Base-by-base conservation (phyloP, 495 filamentous ascomycete species). In the Barbatosphaeria neglecta region DNA sequence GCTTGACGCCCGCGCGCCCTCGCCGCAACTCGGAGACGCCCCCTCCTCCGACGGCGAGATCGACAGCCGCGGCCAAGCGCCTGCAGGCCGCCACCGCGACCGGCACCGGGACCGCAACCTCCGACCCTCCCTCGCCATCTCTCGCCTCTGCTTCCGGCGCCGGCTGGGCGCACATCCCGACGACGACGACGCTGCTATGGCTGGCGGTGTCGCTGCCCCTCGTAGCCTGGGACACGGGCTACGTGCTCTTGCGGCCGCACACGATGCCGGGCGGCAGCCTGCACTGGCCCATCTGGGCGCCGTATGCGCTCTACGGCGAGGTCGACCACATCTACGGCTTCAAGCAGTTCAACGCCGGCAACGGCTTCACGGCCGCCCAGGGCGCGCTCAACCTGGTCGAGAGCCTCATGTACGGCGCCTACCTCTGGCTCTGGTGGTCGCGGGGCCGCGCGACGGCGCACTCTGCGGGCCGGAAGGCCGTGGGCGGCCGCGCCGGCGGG, bases 291-390 rank as follows among this genome's bases (percentile, higher is more conserved):
- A 53, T 96, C 42, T 95, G 78, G 77, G 65, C 65, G 13, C 88
- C 86, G 0, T 95, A 95, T 63, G 80, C 74, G 57, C 76, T 93
- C 0, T 95, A 95, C 66, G 83, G 81, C 23, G 73, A 65, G 28
- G 69, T 95, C 46, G 90, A 97, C 59, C 73, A 87, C 60, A 71
- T 90, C 27, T 97, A 97, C 64, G 87, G 89, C 20, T 83, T 75
- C 74, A 83, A 83, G 53, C 82, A 86, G 7, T 88, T 74, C 61
- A 65, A 86, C 47, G 76, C 72, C 44, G 62, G 68, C 25, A 83
- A 83, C 61, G 88, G 89, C 1, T 95, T 92, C 59, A 86, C 87
- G 0, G 76, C 72, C 13, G 87, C 88, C 50, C 89, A 94, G 70
- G 73, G 74, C 13, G 43, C 69, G 2, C 43, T 94, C 61, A 97